Evolutionary conservation across 1,284 basidiomycete genomes (phyloP).

Genomic region (Trametes sp.): DNA sequence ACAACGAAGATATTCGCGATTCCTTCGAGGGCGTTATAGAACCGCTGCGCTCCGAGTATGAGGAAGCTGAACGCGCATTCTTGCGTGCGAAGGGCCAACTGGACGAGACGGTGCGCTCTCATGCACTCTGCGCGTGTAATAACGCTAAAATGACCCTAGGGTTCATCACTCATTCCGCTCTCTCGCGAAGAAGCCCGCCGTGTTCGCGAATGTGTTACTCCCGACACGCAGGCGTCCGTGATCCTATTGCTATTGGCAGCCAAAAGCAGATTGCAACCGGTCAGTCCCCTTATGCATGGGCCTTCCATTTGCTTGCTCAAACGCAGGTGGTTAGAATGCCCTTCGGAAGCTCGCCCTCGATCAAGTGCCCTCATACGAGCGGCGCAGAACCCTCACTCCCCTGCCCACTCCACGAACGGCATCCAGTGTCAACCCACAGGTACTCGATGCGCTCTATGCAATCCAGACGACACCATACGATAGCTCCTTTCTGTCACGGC

Average conservation of each 20-base stretch:
- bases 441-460: constrained; percentile 59
- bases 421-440: constrained; percentile 47
- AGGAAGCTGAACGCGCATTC: constrained; percentile 28
- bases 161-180: constrained; percentile 3
- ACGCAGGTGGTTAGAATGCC: constrained; percentile 20
- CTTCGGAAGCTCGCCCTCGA: constrained; percentile 33
- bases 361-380: constrained; percentile 7
- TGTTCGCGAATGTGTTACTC: neutral
- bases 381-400: constrained; percentile 26
- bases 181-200: constrained; percentile 12
- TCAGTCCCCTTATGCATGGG: neutral
- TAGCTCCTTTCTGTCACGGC: constrained; percentile 67
- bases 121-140: too few relatives aligned
- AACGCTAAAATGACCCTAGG: neutral
- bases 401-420: constrained; percentile 24
- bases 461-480: constrained; percentile 70
- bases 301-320: too few relatives aligned
- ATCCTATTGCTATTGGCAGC: constrained; percentile 4
- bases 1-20: constrained; percentile 23
- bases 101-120: constrained; percentile 28
- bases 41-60: constrained; percentile 33
- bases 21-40: constrained; percentile 38
- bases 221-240: neutral
- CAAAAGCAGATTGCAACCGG: constrained; percentile 24
- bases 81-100: constrained; percentile 21